Evolutionary conservation across 2,329 filamentous ascomycete species (phyloP), one percentile per base, ranked within the genome.

Genomic region (Cryphonectria carpinicola): DNA sequence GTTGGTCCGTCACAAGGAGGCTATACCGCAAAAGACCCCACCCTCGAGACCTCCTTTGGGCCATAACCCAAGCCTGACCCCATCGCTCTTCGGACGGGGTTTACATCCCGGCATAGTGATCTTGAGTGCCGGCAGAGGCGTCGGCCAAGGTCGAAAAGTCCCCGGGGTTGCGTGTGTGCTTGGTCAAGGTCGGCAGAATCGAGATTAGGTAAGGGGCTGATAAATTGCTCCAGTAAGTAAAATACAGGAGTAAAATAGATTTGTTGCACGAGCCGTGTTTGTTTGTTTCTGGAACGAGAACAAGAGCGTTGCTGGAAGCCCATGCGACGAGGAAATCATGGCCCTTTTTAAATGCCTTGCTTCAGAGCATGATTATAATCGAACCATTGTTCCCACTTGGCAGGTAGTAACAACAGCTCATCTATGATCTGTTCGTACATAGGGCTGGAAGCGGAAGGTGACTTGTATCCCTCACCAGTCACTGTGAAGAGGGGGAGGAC

Each of bases 391-490:
- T 69, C 41, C 62, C 63, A 69, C 61, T 61, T n/a, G 49, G 43
- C 56, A 66, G 56, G 68, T 66, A 39, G 61, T 46, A 49, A 49
- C 46, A 58, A 19, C 54, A 25, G 19, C 35, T 8, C 37, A 66
- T 66, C 49, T 65, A 7, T 62, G 35, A 39, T 43, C 10, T 28
- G 63, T n/a, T 39, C 25, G 43, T 32, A 65, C 63, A 46, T 69
- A 65, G 54, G 63, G 63, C 68, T 69, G 62, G 28, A 69, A 66
- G 62, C 49, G 68, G 68, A 69, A 69, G 68, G 68, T 69, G 49
- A 56, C 52, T 37, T 60, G 28, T 28, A 49, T 64, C 22, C 35
- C 22, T 56, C 61, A 46, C n/a, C 43, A 46, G 4, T 41, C 46
- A 43, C 37, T 63, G 66, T 7, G 28, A 58, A 39, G 37, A 39